phyloP scores from a whole-genome alignment of 2,329 filamentous ascomycete species.

The Aspergillus viridinutans region DNA sequence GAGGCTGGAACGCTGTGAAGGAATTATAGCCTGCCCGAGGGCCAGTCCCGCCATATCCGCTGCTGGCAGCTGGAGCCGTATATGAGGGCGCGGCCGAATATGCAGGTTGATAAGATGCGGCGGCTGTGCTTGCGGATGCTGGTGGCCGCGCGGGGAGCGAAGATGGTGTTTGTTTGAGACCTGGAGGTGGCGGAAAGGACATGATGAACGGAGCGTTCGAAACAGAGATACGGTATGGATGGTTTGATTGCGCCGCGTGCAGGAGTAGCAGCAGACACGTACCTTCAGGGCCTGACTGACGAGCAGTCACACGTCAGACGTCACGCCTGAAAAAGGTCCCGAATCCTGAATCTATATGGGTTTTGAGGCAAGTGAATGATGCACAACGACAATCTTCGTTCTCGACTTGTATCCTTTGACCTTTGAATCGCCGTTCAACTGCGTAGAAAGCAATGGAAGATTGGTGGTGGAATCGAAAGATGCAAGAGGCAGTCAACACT shows the following conservation, averaged over 20 bases:
- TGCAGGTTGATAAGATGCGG: constrained; percentile 47
- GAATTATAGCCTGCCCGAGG: constrained; percentile 35
- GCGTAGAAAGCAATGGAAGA: neutral
- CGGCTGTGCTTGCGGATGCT: constrained; percentile 46
- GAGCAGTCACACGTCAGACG: constrained; percentile 33
- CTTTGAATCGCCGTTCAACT: neutral
- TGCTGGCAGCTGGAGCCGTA: constrained; percentile 19
- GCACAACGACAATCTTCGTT: too few species aligned
- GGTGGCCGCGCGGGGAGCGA: constrained; percentile 78
- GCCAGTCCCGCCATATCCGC: constrained; percentile 32
- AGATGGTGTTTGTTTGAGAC: constrained; percentile 51
- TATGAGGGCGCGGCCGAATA: constrained; percentile 45
- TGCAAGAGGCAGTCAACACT: neutral
- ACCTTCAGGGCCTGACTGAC: constrained; percentile 39
- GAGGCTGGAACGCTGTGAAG: constrained; percentile 57
- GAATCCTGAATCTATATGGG: constrained; percentile 1
- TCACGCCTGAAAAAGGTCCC: constrained; percentile 28
- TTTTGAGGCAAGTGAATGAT: neutral
- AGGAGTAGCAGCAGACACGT: constrained; percentile 35
- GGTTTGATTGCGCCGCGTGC: constrained; percentile 25
- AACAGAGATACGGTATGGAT: constrained; percentile 24
- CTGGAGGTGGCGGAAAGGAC: constrained; percentile 84
- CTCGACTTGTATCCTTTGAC: neutral
- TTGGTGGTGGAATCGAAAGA: neutral
- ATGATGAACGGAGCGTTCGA: constrained; percentile 55